phyloP scores from a whole-genome alignment of 768 basidiomycete species.

The Russula griseocarnosa region DNA sequence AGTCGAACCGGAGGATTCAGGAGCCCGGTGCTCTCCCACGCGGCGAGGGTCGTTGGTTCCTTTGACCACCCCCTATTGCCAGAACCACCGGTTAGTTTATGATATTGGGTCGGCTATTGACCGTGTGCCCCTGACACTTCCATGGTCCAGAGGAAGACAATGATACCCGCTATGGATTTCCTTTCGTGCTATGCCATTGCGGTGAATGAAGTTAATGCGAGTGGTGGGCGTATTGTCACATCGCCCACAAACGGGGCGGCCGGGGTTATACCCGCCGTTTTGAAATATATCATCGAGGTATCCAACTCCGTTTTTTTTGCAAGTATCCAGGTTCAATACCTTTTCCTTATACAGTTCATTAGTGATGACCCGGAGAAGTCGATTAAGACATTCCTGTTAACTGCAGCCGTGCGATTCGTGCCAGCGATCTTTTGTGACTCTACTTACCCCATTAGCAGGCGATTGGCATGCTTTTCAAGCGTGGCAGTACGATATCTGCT shows the following conservation, averaged over 20 bases:
- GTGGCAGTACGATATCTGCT: conserved; percentile 94
- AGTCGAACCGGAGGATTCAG: neutral
- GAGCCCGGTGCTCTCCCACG: conserved; percentile 30
- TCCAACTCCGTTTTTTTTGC: neutral
- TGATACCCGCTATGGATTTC: conserved; percentile 92
- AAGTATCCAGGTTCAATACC: neutral
- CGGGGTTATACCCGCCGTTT: conserved; percentile 87
- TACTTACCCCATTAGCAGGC: conserved; percentile 45
- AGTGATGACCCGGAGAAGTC: conserved; percentile 89
- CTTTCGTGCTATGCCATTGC: conserved; percentile 92
- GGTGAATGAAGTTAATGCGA: conserved; percentile 92
- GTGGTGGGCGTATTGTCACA: conserved; percentile 91
- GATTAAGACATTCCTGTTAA: conserved; percentile 83
- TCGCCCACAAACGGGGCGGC: conserved; percentile 92
- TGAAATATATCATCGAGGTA: conserved; percentile 86
- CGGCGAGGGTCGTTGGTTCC: conserved; percentile 59
- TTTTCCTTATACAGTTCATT: conserved; percentile 54
- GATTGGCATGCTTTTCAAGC: conserved; percentile 93
- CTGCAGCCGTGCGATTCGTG: conserved; percentile 65
- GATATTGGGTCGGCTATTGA: neutral
- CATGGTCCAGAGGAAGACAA: conserved; percentile 61
- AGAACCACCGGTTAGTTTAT: conserved; percentile 67
- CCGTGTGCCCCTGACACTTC: conserved; percentile 8
- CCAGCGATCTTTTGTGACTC: conserved; percentile 11
- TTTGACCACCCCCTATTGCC: conserved; percentile 78